A percentile compares a stretch with the other conserved stretches of the same genome.
Evolutionary conservation across 1,284 basidiomycete genomes (phyloP).

Genomic region (Trametes hirsuta): DNA sequence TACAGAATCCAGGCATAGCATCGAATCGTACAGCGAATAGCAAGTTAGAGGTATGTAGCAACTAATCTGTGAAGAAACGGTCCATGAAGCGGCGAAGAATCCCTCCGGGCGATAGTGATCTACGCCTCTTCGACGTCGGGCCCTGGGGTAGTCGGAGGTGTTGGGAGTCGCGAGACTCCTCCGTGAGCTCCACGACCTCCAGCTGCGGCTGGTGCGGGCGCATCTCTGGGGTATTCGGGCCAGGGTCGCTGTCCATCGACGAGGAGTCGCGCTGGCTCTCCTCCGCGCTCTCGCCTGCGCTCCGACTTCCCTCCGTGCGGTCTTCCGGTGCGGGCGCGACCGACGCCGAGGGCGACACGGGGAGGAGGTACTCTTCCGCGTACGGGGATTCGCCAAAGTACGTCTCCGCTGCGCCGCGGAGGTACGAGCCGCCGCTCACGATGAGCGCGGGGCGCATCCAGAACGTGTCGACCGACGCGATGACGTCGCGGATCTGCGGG

Average conservation of each 20-base stretch:
- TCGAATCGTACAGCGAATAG: neutral
- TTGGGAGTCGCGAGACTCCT: neutral
- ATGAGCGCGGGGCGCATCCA: constrained; percentile 30
- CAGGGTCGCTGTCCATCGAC: constrained; percentile 7
- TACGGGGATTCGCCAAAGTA: constrained; percentile 18
- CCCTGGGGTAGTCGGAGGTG: neutral
- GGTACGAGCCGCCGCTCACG: constrained; percentile 15
- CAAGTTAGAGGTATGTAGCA: neutral
- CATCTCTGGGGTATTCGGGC: constrained; percentile 17
- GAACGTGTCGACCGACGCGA: constrained; percentile 28
- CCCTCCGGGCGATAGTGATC: constrained; percentile 10
- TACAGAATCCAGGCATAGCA: neutral
- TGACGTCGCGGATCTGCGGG: constrained; percentile 52
- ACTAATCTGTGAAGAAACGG: constrained; percentile 21
- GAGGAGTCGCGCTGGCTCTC: neutral
- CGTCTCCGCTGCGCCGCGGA: constrained; percentile 24
- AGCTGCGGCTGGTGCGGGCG: constrained; percentile 11
- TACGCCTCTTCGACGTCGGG: constrained; percentile 5
- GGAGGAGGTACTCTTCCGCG: constrained; percentile 11
- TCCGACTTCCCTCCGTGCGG: neutral
- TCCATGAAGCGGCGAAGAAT: constrained; percentile 29
- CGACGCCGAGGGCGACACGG: neutral
- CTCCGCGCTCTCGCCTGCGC: neutral
- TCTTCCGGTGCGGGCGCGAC: neutral
- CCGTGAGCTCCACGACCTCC: constrained; percentile 6